Evolutionary conservation across 176 grass and related monocot species (phyloP).

Genomic region (Raddia guianensis): DNA sequence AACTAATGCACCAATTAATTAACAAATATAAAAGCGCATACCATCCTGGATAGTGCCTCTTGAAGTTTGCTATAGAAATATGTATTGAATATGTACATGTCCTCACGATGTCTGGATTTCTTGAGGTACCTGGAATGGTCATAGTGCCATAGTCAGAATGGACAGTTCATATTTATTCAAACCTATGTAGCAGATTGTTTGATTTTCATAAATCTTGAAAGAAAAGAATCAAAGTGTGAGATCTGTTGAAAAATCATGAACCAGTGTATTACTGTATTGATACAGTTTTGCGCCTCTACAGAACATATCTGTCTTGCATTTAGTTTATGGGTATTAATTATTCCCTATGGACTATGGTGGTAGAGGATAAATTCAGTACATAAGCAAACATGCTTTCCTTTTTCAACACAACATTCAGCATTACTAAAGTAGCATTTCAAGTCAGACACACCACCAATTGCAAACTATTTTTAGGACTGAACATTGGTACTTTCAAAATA

Average conservation of each 20-base stretch:
- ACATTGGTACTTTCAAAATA: neutral
- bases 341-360: neutral
- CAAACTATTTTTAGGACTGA: neutral
- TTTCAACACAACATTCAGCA: neutral
- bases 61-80: conserved; percentile 79
- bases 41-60: conserved; percentile 50
- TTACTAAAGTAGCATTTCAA: conserved; percentile 5
- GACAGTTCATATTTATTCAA: conserved; percentile 27
- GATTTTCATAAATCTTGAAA: conserved; percentile 24
- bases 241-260: conserved; percentile 20
- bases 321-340: conserved; percentile 14
- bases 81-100: conserved; percentile 70
- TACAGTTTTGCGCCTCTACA: conserved; percentile 7
- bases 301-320: conserved; percentile 13
- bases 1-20: conserved; percentile 16
- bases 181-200: neutral
- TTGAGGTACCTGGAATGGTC: conserved; percentile 61
- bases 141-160: conserved; percentile 34
- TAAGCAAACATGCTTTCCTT: conserved; percentile 18
- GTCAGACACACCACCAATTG: neutral
- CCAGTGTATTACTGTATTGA: neutral
- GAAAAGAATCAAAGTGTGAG: neutral
- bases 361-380: conserved; percentile 3
- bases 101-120: conserved; percentile 38
- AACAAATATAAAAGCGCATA: conserved; percentile 37